These are phyloP conservation scores for Aciculosporium take DNA, from an alignment of 2,329 filamentous ascomycete species.

Conservation along the genomic window DNA sequence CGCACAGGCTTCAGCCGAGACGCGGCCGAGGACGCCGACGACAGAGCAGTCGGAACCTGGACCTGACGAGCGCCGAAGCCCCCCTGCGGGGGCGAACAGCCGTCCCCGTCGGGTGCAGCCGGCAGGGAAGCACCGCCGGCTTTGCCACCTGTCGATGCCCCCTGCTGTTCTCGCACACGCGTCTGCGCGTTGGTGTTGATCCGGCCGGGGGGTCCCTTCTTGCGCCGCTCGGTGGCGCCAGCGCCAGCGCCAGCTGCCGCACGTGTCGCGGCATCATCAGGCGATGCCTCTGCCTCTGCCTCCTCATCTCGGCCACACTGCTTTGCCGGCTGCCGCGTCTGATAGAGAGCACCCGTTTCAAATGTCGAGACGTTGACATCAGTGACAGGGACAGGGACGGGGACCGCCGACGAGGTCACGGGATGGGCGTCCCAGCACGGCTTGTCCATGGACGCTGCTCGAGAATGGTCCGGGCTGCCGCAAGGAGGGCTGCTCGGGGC, in stretches of 20 bases:
- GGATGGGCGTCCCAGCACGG: conserved; percentile 28
- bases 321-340: background rate
- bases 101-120: conserved; percentile 15
- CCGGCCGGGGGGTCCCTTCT: background rate
- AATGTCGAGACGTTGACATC: conserved; percentile 4
- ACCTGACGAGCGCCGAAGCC: conserved; percentile 20
- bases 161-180: background rate
- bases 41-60: conserved; percentile 36
- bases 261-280: background rate
- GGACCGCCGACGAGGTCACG: conserved; percentile 25
- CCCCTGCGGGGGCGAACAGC: conserved; percentile 11
- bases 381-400: conserved; percentile 23
- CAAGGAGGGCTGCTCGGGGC: conserved; percentile 37
- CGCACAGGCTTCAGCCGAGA: conserved; percentile 38
- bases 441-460: conserved; percentile 32
- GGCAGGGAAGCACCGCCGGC: background rate
- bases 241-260: background rate
- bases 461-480: conserved; percentile 36
- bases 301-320: background rate
- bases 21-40: conserved; percentile 34
- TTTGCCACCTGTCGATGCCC: background rate
- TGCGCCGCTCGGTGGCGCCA: background rate
- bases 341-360: conserved; percentile 1
- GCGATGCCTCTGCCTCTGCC: too few relatives aligned
- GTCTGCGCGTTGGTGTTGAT: background rate